Conservation (phyloP, 352 stramenopile species). For the Paralagenidium karlingii region DNA sequence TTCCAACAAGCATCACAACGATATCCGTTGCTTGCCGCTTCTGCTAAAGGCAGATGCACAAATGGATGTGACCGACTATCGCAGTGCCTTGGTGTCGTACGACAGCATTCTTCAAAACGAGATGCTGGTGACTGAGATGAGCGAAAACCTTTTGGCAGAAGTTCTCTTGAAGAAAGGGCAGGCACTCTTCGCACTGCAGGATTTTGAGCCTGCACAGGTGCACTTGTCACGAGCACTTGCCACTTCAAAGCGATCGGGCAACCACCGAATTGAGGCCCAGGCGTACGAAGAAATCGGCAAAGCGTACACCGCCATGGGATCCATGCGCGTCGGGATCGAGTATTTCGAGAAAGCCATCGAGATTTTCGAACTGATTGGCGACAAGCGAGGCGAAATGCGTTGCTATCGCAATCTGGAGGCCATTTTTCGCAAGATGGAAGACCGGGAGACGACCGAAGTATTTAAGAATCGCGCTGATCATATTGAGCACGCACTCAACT, state of each 20-base stretch:
- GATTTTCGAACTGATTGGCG: constrained; percentile 29
- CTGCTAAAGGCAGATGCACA: constrained; percentile 45
- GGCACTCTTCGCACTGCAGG: constrained; percentile 18
- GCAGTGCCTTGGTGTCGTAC: constrained; percentile 26
- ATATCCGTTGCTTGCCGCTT: constrained; percentile 12
- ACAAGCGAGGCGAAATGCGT: constrained; percentile 24
- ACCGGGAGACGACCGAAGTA: constrained; percentile 25
- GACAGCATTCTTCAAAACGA: constrained; percentile 21
- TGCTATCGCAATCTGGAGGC: constrained; percentile 50
- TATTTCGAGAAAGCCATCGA: constrained; percentile 38
- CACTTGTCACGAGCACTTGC: constrained; percentile 33
- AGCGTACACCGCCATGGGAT: constrained; percentile 21
- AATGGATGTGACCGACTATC: constrained; percentile 36
- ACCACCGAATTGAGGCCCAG: constrained; percentile 18
- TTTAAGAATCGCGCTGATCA: constrained; percentile 42
- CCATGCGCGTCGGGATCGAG: constrained; percentile 30
- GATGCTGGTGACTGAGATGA: constrained; percentile 25
- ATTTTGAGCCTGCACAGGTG: constrained; percentile 32
- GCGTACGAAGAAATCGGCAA: constrained; percentile 18
- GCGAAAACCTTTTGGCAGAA: constrained; percentile 8
- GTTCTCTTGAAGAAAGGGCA: constrained; percentile 26
- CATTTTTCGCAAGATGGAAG: constrained; percentile 27
- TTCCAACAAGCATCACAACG: not conserved
- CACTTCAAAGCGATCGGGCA: constrained; percentile 12
- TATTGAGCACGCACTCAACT: constrained; percentile 46